Base-by-base conservation (phyloP, 106 monocot species). In the Dendrobium chrysotoxum region DNA sequence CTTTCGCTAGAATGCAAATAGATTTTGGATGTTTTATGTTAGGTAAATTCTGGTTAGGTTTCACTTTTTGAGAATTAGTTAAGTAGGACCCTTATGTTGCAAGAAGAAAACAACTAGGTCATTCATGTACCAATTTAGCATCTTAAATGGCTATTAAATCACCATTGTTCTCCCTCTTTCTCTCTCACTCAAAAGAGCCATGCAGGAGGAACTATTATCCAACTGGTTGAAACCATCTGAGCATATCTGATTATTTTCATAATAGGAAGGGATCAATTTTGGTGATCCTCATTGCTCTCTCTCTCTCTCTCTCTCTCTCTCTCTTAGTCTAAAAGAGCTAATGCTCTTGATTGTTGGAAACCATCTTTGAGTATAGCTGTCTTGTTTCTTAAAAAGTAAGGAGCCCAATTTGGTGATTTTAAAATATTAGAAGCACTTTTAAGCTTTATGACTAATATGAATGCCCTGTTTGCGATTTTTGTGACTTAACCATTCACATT, bases 371-470 rank as follows among this genome's bases (percentile, higher is more conserved):
- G 9, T 44, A 4, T 44, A 44, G 6, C 44, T 44, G 44, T 44
- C 9, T 44, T 44, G 44, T 44, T 44, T 44, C 9, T 7, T 0
- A 44, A 44, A 44, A 7, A 44, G 44, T 44, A 44, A 44, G 44
- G 44, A 67, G 5, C 9, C 70, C 28, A 35, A 70, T 70, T 70
- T 70, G 35, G 31, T 70, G 70, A 16, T 70, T 70, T 70, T 2
- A 31, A 70, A 70, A 30, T 70, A 13, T 70, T 13, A 15, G 70
- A 16, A 31, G 30, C 8, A 35, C 70, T 15, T 70, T 28, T 35
- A 70, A 35, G 16, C 70, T 70, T 61, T 70, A 70, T 70, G 70
- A 15, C 70, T 70, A 70, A 70, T 31, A 70, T 35, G 31, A n/a
- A 61, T 6, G 61, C 4, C 23, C 23, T 61, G 15, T 70, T 70